Conservation (phyloP, 1,284 basidiomycete genomes). For the Trametes sp. region DNA sequence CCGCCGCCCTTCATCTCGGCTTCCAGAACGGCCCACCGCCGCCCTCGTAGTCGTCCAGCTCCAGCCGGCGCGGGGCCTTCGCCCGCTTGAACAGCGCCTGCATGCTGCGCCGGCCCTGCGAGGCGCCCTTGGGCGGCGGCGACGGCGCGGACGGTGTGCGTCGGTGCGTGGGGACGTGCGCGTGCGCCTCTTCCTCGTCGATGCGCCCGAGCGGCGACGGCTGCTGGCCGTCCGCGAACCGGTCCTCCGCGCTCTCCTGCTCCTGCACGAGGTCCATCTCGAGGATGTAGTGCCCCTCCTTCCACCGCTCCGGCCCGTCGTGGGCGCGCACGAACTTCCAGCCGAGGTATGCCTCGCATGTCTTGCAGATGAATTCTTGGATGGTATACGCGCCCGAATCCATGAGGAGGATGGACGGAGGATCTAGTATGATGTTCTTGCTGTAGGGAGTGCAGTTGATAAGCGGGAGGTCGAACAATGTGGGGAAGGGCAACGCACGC, state of each 20-base stretch:
- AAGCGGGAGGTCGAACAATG: neutral
- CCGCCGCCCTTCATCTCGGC: conserved; percentile 28
- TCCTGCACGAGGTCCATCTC: conserved; percentile 52
- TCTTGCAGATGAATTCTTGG: conserved; percentile 58
- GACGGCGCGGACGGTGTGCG: conserved; percentile 23
- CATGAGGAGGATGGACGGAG: conserved; percentile 60
- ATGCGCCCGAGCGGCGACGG: conserved; percentile 12
- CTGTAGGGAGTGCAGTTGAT: conserved; percentile 22
- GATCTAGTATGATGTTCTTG: conserved; percentile 34
- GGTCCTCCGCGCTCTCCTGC: conserved; percentile 11
- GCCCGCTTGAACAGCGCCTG: conserved; percentile 7
- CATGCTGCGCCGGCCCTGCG: conserved; percentile 21
- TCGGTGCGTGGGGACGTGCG: conserved; percentile 13
- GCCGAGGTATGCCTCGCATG: conserved; percentile 61
- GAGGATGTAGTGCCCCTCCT: conserved; percentile 63
- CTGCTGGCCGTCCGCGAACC: neutral
- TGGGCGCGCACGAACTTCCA: conserved; percentile 68
- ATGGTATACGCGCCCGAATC: conserved; percentile 68
- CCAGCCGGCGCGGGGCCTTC: conserved; percentile 5
- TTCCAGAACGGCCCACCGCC: conserved; percentile 27
- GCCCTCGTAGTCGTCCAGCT: conserved; percentile 21
- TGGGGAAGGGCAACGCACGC: conserved; percentile 46
- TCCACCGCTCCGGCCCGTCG: conserved; percentile 66
- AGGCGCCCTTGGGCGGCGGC: conserved; percentile 19
- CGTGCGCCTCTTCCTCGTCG: conserved; percentile 15